phyloP scores from a whole-genome alignment of 1,139 yeast species.

The Debaryomyces singareniensis region DNA sequence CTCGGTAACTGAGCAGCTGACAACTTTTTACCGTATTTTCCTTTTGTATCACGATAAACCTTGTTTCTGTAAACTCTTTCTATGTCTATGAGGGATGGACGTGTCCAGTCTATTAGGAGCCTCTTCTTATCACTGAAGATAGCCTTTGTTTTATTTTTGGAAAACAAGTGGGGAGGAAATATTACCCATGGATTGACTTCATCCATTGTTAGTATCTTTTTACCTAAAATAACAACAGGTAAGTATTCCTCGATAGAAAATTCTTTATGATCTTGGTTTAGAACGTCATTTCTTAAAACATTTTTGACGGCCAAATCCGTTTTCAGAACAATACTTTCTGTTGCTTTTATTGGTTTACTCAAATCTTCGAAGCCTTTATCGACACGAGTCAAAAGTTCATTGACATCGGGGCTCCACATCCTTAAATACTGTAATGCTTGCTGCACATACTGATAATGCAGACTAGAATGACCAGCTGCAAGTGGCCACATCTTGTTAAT shows the following conservation, averaged over 20 bases:
- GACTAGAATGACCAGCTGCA: constrained; percentile 14
- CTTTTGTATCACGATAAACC: constrained; percentile 13
- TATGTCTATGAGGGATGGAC: constrained; percentile 19
- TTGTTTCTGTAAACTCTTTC: constrained; percentile 10
- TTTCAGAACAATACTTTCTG: constrained; percentile 4
- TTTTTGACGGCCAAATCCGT: constrained; percentile 13
- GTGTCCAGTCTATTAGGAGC: constrained; percentile 26
- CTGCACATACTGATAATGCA: constrained; percentile 26
- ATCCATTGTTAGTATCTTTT: constrained; percentile 5
- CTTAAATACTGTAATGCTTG: constrained; percentile 23
- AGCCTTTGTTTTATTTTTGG: constrained; percentile 18
- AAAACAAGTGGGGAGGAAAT: constrained; percentile 25
- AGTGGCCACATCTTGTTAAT: constrained; percentile 26
- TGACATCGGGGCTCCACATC: constrained; percentile 31
- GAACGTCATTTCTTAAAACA: constrained; percentile 3
- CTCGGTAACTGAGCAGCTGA: constrained; percentile 5
- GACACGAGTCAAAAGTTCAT: constrained; percentile 13
- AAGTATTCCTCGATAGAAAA: constrained; percentile 3
- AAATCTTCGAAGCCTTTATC: constrained; percentile 3
- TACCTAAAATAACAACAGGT: constrained; percentile 10
- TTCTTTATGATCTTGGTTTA: constrained; percentile 3
- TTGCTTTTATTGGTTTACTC: constrained; percentile 4
- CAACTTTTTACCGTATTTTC: constrained; percentile 17
- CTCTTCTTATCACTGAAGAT: constrained; percentile 17
- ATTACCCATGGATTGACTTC: constrained; percentile 24